These are phyloP conservation scores for Acmispon strigosus DNA, from an alignment of 306 rosid species.

Conservation along the genomic window DNA sequence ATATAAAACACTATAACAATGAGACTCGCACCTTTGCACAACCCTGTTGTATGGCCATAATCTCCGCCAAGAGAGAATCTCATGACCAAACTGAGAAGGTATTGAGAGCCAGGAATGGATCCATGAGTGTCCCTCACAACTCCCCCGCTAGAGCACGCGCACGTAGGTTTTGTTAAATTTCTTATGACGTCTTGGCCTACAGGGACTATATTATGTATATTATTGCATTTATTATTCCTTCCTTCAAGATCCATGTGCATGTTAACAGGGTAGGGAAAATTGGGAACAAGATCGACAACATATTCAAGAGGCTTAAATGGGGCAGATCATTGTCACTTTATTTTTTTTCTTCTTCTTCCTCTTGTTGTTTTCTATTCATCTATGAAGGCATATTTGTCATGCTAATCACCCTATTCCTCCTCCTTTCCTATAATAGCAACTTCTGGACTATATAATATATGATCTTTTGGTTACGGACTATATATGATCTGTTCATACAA, in stretches of 20 bases:
- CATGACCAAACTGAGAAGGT: too few species aligned
- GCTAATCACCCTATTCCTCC: background rate
- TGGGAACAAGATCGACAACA: background rate
- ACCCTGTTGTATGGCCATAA: too few species aligned
- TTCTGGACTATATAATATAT: background rate
- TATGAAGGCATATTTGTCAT: background rate
- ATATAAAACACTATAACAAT: too few species aligned
- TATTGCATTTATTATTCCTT: background rate
- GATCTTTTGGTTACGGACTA: too few species aligned
- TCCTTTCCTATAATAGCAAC: background rate
- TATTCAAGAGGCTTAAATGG: slow-evolving; percentile 22
- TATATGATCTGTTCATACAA: too few species aligned
- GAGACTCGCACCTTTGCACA: too few species aligned
- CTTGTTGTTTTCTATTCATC: background rate
- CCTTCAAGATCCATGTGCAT: background rate
- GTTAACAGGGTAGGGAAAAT: slow-evolving; percentile 2
- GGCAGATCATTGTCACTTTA: slow-evolving; percentile 9
- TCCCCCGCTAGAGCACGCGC: too few species aligned
- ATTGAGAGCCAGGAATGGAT: too few species aligned
- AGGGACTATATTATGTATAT: background rate
- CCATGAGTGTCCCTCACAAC: too few species aligned
- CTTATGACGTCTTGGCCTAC: background rate
- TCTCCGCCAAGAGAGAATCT: too few species aligned
- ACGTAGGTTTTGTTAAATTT: too few species aligned
- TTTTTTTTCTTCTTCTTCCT: background rate